Base-by-base conservation (phyloP, 225 moss, liverwort and hornwort genomes). In the Bryum argenteum region DNA sequence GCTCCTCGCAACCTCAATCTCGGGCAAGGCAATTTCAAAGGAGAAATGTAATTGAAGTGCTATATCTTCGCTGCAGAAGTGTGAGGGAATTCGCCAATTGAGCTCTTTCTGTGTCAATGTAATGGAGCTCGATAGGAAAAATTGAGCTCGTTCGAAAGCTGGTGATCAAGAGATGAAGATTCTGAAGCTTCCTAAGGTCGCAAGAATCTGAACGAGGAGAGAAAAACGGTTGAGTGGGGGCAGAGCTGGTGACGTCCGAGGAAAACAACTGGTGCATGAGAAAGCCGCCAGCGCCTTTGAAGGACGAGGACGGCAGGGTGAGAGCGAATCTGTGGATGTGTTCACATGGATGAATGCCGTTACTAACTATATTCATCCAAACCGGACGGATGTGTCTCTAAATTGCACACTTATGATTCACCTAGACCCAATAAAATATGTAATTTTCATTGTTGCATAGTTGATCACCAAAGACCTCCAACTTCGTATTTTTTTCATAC, bases 291-390 rank as follows among this genome's bases (percentile, higher is more conserved):
- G 21, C 4, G 57, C 47, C 20, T 65, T 69, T 77, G 20, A 42
- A 77, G 78, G 71, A 66, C 6, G 17, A 67, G 67, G 67, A 63
- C 68, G 76, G 74, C 65, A 70, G 70, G 15, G 51, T 64, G 47
- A 47, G 77, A 72, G 81, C 58, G 77, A 77, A 77, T 70, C 47
- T 14, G 45, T 70, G 65, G 73, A 70, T 70, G 77, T 70, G 69
- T 58, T 13, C 24, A 0, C 0, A 2, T 65, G 60, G 69, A 81
- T 81, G 77, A 54, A 69, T 54, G 70, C 0, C 0, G 60, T 26
- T 22, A 48, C 70, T 21, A 0, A 0, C 39, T 4, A 10, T 1
- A 12, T 13, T 72, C 54, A 18, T 59, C 40, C 18, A 3, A 1
- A 11, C 16, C 20, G 43, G 17, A 20, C 64, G 21, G 48, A 23